These are phyloP conservation scores for Pythium rishiriense DNA, from an alignment of 352 stramenopile genomes.

Conservation along the genomic window DNA sequence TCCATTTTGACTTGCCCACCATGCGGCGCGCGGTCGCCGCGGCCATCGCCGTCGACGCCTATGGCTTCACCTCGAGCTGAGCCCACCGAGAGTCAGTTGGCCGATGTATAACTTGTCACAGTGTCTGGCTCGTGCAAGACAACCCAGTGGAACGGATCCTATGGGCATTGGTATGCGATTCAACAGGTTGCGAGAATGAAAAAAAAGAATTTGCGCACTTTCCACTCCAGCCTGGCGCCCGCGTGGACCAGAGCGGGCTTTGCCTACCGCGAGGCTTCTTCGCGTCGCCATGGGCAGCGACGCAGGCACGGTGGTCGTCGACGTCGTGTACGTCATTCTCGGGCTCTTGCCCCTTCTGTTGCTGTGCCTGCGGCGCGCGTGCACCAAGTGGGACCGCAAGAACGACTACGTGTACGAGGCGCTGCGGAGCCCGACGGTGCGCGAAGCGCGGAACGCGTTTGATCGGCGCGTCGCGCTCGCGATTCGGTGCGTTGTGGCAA, in stretches of 20 bases:
- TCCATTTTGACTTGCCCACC: conserved; percentile 7
- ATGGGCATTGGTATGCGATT: neutral
- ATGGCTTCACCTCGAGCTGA: conserved; percentile 12
- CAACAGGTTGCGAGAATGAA: neutral
- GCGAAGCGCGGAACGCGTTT: conserved; percentile 20
- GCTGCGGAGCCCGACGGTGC: conserved; percentile 22
- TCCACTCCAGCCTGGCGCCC: neutral
- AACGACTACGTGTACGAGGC: conserved; percentile 26
- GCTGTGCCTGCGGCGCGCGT: conserved; percentile 16
- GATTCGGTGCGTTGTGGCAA: conserved; percentile 12
- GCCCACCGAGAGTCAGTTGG: neutral
- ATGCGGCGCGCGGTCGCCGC: conserved; percentile 11
- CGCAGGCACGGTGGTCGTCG: conserved; percentile 1
- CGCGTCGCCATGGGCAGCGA: neutral
- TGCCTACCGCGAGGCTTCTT: neutral
- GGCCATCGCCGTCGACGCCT: neutral
- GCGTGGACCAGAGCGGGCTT: neutral
- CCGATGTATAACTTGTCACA: neutral
- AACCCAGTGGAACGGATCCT: neutral
- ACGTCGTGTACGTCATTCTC: conserved; percentile 21
- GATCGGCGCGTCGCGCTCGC: conserved; percentile 24
- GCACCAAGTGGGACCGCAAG: conserved; percentile 24
- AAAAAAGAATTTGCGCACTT: too few species aligned
- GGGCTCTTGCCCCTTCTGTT: conserved; percentile 21
- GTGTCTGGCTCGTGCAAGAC: too few species aligned